Evolutionary conservation across 257 asterid genomes (phyloP), one percentile per base, ranked within the genome.

Genomic region (Scutellaria minor): DNA sequence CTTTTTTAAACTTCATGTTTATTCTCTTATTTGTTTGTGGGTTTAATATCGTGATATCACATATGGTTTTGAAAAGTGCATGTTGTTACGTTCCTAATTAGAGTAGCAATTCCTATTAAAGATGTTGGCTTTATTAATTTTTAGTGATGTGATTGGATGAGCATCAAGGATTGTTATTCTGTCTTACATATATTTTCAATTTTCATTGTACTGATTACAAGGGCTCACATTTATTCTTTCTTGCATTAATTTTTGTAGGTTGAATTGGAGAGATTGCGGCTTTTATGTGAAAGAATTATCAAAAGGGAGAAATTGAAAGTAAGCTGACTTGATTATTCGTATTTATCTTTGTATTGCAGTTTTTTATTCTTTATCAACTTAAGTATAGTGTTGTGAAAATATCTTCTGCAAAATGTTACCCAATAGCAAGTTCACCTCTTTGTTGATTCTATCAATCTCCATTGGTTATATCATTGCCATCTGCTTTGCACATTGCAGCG

Each of bases 221-320:
- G 35, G 10, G 7, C 42, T 11, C 11, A 57, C 14, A 5, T 57
- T 61, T 37, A 45, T 46, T 46, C 27, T 46, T 46, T 20, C 68
- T 78, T 62, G 58, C 18, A 59, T 69, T 73, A 45, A 54, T 56
- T 70, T 42, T 14, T 84, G 35, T 81, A 95, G 99, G 99, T 92
- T 75, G 99, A 95, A 81, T 78, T 95, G 86, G 99, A 95, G 89
- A 89, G 95, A 68, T 73, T 95, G 78, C 98, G 99, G 7, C 98
- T 95, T 76, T 89, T 95, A 60, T 95, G 99, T 64, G 99, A 95
- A 76, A 89, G 99, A 84, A 88, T 95, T 70, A 82, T 85, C 70
- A 95, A 86, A 80, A 73, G 99, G 75, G 99, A 95, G 87, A 95
- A 95, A 81, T 72, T 90, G 87, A 95, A 95, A 80, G 99, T 92